phyloP scores from a whole-genome alignment of 495 filamentous ascomycete genomes.

The Aspergillus heteromorphus region DNA sequence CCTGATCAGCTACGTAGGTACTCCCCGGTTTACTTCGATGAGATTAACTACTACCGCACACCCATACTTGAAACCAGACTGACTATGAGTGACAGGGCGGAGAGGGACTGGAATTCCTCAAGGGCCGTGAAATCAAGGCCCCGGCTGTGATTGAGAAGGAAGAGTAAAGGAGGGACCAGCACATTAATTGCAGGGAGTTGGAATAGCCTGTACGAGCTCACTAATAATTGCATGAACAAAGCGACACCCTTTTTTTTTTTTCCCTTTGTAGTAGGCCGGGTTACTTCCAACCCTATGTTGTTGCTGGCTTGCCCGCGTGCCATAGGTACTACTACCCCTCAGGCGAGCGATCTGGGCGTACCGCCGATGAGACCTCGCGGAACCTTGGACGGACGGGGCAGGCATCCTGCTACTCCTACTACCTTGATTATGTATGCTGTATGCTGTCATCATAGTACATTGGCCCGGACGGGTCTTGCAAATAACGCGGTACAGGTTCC shows the following conservation, averaged over 20 bases:
- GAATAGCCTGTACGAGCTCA: neutral
- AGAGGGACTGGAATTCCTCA: slow-evolving; percentile 78
- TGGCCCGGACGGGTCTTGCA: no score
- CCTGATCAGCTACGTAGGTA: slow-evolving; percentile 89
- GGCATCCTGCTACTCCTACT: no score
- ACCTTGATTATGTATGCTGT: neutral
- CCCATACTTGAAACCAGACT: slow-evolving; percentile 23
- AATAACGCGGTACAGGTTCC: no score
- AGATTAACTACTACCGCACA: slow-evolving; percentile 3
- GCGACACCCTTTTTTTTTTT: neutral
- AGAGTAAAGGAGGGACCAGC: slow-evolving; percentile 27
- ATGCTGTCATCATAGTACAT: slow-evolving; percentile 3
- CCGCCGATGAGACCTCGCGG: neutral
- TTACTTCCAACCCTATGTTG: neutral
- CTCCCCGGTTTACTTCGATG: slow-evolving; percentile 1
- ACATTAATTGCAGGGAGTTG: neutral
- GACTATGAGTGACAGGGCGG: slow-evolving; percentile 56
- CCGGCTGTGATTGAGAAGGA: slow-evolving; percentile 74
- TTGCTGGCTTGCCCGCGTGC: neutral
- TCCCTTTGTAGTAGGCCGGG: no score
- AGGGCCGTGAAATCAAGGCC: slow-evolving; percentile 68
- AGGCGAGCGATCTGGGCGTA: neutral
- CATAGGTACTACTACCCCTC: no score
- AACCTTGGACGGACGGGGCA: neutral
- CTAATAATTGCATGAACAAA: neutral